Evolutionary conservation across 2,329 filamentous ascomycete species (phyloP).

Genomic region (Stemphylium lycopersici): DNA sequence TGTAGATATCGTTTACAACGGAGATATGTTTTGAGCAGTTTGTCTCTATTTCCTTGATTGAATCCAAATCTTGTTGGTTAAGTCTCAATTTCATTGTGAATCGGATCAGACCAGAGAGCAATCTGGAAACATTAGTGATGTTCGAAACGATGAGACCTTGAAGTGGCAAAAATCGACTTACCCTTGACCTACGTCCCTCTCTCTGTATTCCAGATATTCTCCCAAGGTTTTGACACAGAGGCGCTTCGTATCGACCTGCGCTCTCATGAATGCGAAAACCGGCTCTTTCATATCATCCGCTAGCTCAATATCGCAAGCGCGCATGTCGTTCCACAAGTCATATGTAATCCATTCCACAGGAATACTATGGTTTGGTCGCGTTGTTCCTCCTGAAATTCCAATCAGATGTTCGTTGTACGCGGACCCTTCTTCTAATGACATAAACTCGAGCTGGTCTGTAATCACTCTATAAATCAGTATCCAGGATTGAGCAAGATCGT

Average conservation of each 20-base stretch:
- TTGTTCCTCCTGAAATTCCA: constrained; percentile 41
- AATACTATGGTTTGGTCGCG: constrained; percentile 37
- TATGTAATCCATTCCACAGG: constrained; percentile 49
- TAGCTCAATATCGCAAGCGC: constrained; percentile 41
- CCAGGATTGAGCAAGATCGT: too few relatives aligned
- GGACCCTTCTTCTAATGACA: constrained; percentile 50
- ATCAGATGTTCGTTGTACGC: constrained; percentile 50
- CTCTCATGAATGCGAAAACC: constrained; percentile 50
- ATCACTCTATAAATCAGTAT: too few relatives aligned
- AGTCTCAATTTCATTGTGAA: not conserved
- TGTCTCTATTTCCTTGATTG: constrained; percentile 34
- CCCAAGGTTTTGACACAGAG: constrained; percentile 32
- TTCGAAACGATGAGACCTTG: too few relatives aligned
- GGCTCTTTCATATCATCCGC: constrained; percentile 50
- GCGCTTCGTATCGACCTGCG: constrained; percentile 44
- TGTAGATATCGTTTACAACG: constrained; percentile 53
- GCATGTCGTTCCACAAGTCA: constrained; percentile 52
- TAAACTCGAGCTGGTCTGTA: constrained; percentile 46
- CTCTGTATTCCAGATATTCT: constrained; percentile 49
- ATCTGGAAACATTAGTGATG: not conserved
- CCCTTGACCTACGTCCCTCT: constrained; percentile 51
- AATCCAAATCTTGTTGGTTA: constrained; percentile 29
- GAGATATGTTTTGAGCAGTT: constrained; percentile 50
- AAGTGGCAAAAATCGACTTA: constrained; percentile 27
- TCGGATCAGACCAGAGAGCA: not conserved